phyloP scores from a whole-genome alignment of 2,329 filamentous ascomycete genomes.

The Colletotrichum orchidophilum region DNA sequence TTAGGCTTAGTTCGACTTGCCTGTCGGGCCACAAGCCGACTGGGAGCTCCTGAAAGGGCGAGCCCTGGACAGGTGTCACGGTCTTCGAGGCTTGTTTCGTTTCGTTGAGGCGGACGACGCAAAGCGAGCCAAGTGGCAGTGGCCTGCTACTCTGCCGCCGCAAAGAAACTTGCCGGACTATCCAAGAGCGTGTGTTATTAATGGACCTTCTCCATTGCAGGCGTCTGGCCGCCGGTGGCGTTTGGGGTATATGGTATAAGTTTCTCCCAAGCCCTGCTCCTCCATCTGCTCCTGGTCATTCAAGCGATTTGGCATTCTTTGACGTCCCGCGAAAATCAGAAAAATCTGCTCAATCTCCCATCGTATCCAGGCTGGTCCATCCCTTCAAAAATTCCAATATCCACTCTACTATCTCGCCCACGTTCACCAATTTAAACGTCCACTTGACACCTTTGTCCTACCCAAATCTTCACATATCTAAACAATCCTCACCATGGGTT shows the following conservation, averaged over 20 bases:
- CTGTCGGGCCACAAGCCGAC: constrained; percentile 26
- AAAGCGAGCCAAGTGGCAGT: constrained; percentile 28
- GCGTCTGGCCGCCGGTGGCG: constrained; percentile 30
- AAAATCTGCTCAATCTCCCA: neutral
- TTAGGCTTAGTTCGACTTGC: constrained; percentile 19
- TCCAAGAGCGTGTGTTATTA: constrained; percentile 28
- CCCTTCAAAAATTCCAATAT: constrained; percentile 10
- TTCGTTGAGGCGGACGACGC: constrained; percentile 33
- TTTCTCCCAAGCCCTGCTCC: constrained; percentile 15
- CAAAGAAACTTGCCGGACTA: constrained; percentile 28
- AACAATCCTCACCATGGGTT: constrained; percentile 37
- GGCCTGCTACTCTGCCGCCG: constrained; percentile 22
- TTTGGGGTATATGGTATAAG: constrained; percentile 25
- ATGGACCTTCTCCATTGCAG: constrained; percentile 16
- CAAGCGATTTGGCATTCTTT: constrained; percentile 25
- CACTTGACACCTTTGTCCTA: neutral
- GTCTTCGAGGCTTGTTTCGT: constrained; percentile 34
- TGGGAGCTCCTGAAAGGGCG: constrained; percentile 17
- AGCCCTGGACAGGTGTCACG: constrained; percentile 32
- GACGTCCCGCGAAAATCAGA: constrained; percentile 22
- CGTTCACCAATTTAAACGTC: neutral
- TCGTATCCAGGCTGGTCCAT: constrained; percentile 26
- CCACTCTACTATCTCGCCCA: neutral
- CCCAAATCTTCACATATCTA: neutral
- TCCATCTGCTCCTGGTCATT: neutral